Base-by-base conservation (phyloP, 2,329 filamentous ascomycete genomes). In the Ophiocordyceps robertsii region DNA sequence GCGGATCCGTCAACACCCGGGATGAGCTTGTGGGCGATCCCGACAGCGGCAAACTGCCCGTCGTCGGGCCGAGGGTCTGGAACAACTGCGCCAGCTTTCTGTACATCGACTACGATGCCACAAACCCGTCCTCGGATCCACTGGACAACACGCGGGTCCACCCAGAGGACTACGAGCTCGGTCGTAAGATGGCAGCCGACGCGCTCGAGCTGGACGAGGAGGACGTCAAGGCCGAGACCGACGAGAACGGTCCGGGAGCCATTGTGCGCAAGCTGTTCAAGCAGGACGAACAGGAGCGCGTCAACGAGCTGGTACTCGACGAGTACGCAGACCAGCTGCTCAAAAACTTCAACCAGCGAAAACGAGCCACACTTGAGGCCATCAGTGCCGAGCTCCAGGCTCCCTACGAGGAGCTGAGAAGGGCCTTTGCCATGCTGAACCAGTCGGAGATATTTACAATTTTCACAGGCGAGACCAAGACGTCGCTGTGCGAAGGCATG, bases 61-160 rank as follows among this genome's bases (percentile, higher is more conserved):
- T 92, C 4, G 86, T 96, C 54, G 87, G 88, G 1, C 82, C 87
- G 12, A 82, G 85, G 49, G 88, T 96, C 21, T 98, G 87, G 82
- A 88, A 88, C 60, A 98, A 98, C 60, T 95, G 88, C 56, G 89
- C 92, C 44, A 95, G 89, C 66, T 96, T 96, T 67, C 66, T 98
- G 31, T 93, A 80, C 57, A 85, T 98, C 46, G 80, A 84, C 42
- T 95, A 87, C 56, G 89, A 95, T 50, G 73, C 78, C n/a, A 79
- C 81, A 13, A 87, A 86, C 52, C 74, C 81, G 2, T 75, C 84
- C 13, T 86, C 89, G 1, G 92, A 98, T 58, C 94, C 93, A 45
- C 72, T 98, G 24, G 92, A 98, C 63, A 94, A 92, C 58, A 98
- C 92, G 38, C 84, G 92, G 67, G 88, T 98, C 16, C 92, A 98